Evolutionary conservation across 192 early-diverging fungal species (phyloP), one percentile per base, ranked within the genome.

Genomic region (Coemansia sp.): DNA sequence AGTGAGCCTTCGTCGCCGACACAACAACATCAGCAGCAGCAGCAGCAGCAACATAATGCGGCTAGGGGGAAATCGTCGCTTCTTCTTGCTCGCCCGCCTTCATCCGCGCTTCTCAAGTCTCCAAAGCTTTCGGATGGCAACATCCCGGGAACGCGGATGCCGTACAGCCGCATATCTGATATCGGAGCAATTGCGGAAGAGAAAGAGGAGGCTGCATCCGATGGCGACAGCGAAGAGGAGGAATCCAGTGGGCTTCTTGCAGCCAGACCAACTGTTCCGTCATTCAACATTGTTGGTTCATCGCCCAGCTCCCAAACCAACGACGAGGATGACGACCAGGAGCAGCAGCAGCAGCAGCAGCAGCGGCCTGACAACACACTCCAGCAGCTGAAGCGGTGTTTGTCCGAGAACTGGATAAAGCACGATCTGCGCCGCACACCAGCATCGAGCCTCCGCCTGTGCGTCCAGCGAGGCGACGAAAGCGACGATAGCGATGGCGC

Each of bases 331-430:
- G 21, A 24, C 34, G 14, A 14, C 15, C 24, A 41, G 53, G 41
- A 30, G 24, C 41, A 60, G 35, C 53, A 58, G 30, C 30, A 30
- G 53, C 64, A 30, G 24, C 41, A 60, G 35, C 53, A 58, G 24
- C 41, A 60, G 35, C 53, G 46, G 48, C 48, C 48, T 14, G 12
- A 14, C 21, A 44, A 49, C 14, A 49, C 44, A n/a, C 49, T 73
- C 24, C 36, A 63, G 18, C 62, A 65, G 6, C 52, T 75, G 38
- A 66, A 75, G 39, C 62, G 62, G 41, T 60, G 60, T 6, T 45
- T 69, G 16, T 60, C 66, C 5, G 46, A 55, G 24, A 67, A 30
- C 24, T 61, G 66, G 67, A 21, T 39, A 30, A 52, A 43, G 57
- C 56, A 10, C 24, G 45, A 63, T 1, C 46, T 49, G 2, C 34